phyloP scores from a whole-genome alignment of 1,284 basidiomycete species.

The Ganoderma meredithae region DNA sequence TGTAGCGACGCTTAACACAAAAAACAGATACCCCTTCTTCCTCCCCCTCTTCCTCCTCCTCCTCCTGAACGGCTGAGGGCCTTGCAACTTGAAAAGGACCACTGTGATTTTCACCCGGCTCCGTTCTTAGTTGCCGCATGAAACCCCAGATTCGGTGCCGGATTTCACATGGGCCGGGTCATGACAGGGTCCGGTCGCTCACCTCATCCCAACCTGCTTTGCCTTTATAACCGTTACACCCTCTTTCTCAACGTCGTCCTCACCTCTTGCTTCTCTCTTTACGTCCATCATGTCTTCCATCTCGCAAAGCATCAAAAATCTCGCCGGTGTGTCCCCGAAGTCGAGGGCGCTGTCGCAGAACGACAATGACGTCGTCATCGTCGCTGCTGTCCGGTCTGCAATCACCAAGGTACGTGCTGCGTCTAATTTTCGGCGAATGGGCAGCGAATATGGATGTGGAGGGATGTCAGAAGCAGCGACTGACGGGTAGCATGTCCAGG shows the following conservation, averaged over 20 bases:
- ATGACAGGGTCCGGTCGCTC: slow-evolving; percentile 20
- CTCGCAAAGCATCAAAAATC: slow-evolving; percentile 38
- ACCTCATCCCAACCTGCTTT: slow-evolving; percentile 19
- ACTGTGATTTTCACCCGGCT: not conserved
- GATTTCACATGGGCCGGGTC: slow-evolving; percentile 28
- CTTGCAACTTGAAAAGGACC: too few relatives aligned
- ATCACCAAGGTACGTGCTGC: slow-evolving; percentile 77
- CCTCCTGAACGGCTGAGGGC: too few relatives aligned
- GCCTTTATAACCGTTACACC: not conserved
- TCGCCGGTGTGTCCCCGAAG: slow-evolving; percentile 48
- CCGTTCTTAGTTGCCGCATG: too few relatives aligned
- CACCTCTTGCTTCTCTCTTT: slow-evolving; percentile 4
- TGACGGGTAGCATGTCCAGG: slow-evolving; percentile 46
- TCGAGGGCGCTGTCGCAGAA: slow-evolving; percentile 61
- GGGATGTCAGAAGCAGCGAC: not conserved
- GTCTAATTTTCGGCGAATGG: too few relatives aligned
- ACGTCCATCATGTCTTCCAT: slow-evolving; percentile 31
- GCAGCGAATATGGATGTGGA: not conserved
- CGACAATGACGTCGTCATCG: slow-evolving; percentile 90
- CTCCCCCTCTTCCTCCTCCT: too few relatives aligned
- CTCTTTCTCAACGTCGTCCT: not conserved
- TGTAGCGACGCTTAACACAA: too few relatives aligned
- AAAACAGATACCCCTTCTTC: too few relatives aligned
- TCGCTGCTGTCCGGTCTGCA: slow-evolving; percentile 87
- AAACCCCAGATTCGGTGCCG: not conserved